Base-by-base conservation (phyloP, 495 filamentous ascomycete species). In the Penicillium turbatum region DNA sequence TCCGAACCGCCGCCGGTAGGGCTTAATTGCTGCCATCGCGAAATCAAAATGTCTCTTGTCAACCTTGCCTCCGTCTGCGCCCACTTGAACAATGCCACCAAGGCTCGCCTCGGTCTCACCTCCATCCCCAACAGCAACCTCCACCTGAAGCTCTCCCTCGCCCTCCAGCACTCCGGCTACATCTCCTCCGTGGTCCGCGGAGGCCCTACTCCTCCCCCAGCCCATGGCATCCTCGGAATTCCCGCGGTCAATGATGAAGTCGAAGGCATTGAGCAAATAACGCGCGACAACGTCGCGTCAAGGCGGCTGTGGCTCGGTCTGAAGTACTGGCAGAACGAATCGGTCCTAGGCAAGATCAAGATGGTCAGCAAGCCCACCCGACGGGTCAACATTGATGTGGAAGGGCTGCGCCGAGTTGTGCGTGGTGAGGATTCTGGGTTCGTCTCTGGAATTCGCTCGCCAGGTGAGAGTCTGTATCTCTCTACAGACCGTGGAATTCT, bases 61-160 rank as follows among this genome's bases (percentile, higher is more conserved):
- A 82, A 83, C 70, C 81, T 97, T 61, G 73, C 83, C 47, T 70
- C 92, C 78, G 81, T 90, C 62, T 95, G 89, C 74, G 89, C 90
- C 46, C 93, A 97, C 78, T 80, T 98, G 34, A 90, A 96, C 75
- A 98, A 98, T 77, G 88, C 88, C 62, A 86, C 88, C 43, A 86
- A 85, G 66, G 92, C 88, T 6, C 87, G 87, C 1, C 83, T 98
- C 3, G 88, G 87, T 52, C 79, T 95, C 3, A 97, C 95, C 36
- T 93, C 90, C 6, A 79, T 97, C 47, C 88, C 89, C 38, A 83
- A 83, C 71, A 86, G 82, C 31, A 91, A 90, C 51, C 82, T 92
- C 59, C 88, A 90, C 75, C 85, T 95, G 49, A 71, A 68, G 21
- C 79, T 97, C 6, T 78, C 82, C 36, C 82, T 92, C 9, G 83